Base-by-base conservation (phyloP, 2,329 filamentous ascomycete species). In the Knufia fluminis region DNA sequence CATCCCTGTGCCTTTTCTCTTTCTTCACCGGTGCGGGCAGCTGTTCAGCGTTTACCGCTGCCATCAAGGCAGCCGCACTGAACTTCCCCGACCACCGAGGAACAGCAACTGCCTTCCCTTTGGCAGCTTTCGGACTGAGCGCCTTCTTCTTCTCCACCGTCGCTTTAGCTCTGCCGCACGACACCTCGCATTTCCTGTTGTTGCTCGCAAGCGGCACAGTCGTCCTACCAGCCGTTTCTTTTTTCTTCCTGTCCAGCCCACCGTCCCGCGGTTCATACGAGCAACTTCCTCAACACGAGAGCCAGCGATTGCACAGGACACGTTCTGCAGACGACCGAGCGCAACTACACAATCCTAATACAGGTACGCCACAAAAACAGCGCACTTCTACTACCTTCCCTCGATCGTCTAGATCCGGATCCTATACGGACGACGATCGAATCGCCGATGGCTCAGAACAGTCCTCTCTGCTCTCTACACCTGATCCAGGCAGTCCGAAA, bases 91-190 rank as follows among this genome's bases (percentile, higher is more conserved):
- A 83, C 51, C 85, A 94, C 64, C 80, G 92, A 55, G 92, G 92
- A 49, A 95, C 91, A 2, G 92, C 92, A 4, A 97, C 92, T 4
- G 90, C 90, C 1, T 92, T 97, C 60, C 91, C 92, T 4, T 69
- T 97, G 49, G 87, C 92, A 50, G 90, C 87, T 2, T 97, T 97
- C 63, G 92, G 92, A 2, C 71, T 98, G 50, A 96, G 90, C 64
- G 92, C 92, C 48, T 92, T 98, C 69, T 94, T 97, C 72, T 98
- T 96, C 70, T 91, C 92, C 0, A 75, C 83, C 2, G 68, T 94
- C 28, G 86, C 88, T 19, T 63, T 94, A 41, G 71, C 87, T 35
- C 90, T 95, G 62, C 86, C 87, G 2, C 87, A 88, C 33, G 81
- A 94, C 60, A 92, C 89, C 1, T 83, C 84, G 49, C 78, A 79